A percentile compares a stretch with the other conserved stretches of the same genome.
These are phyloP conservation scores for Pisolithus tinctorius DNA, from an alignment of 768 basidiomycete genomes.

Conservation along the genomic window DNA sequence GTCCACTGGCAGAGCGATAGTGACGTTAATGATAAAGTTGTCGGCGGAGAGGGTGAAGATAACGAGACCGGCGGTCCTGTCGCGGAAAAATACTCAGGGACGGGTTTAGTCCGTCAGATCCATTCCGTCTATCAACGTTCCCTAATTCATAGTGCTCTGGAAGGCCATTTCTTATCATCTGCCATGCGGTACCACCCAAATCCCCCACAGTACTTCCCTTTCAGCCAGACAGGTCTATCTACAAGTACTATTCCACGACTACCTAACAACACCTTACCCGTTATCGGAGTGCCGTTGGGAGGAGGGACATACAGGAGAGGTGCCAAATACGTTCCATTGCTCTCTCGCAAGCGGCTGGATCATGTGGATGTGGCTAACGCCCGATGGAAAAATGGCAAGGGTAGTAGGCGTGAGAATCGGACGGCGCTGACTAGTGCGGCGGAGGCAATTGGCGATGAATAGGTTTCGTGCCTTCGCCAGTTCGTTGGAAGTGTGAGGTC, in stretches of 20 bases:
- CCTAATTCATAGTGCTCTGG: conserved; percentile 55
- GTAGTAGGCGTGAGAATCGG: conserved; percentile 37
- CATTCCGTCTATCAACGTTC: conserved; percentile 53
- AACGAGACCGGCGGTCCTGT: conserved; percentile 27
- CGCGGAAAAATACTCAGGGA: conserved; percentile 14
- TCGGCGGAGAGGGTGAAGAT: background rate
- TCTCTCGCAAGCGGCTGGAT: conserved; percentile 62
- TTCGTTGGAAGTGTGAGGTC: no score
- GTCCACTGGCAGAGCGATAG: conserved; percentile 60
- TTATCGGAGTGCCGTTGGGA: conserved; percentile 57
- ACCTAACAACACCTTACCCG: conserved; percentile 13
- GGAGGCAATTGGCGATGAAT: background rate
- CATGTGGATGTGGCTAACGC: conserved; percentile 69
- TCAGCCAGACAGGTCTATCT: conserved; percentile 21
- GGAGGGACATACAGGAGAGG: conserved; percentile 60
- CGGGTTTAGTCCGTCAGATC: conserved; percentile 45
- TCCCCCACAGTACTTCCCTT: conserved; percentile 33
- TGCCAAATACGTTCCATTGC: conserved; percentile 59
- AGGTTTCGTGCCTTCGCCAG: background rate
- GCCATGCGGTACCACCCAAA: conserved; percentile 44
- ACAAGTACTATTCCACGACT: conserved; percentile 11
- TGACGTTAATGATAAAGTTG: background rate
- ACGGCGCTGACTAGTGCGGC: conserved; percentile 2
- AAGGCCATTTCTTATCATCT: conserved; percentile 58
- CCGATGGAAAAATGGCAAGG: conserved; percentile 69